Conservation (phyloP, 345 rosid species). For the Aethionema arabicum region DNA sequence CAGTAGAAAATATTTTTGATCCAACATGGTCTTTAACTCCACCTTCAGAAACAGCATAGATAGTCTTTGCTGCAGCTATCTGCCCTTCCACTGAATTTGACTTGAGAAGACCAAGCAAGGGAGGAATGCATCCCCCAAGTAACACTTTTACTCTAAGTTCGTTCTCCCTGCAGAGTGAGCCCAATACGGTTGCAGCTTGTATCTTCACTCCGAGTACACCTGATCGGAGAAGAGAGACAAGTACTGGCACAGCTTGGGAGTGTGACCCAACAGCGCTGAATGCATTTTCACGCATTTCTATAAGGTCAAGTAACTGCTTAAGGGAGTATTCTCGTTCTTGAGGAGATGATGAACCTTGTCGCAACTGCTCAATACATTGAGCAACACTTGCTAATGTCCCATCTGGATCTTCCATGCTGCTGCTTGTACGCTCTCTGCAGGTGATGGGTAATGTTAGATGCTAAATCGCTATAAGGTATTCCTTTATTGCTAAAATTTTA, state of each 20-base stretch:
- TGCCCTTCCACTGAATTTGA: constrained; percentile 96
- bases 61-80: constrained; percentile 94
- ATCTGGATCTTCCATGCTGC: constrained; percentile 99
- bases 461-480: constrained; percentile 2
- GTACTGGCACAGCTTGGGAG: constrained; percentile 99
- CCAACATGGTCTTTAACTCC: constrained; percentile 98
- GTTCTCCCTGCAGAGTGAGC: constrained; percentile 98
- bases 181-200: constrained; percentile 93
- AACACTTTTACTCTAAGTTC: constrained; percentile 95
- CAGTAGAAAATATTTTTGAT: constrained; percentile 97
- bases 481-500: constrained; percentile 5
- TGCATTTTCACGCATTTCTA: constrained; percentile 90
- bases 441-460: constrained; percentile 35
- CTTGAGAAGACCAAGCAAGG: constrained; percentile 96
- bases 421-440: constrained; percentile 81
- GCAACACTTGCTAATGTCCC: constrained; percentile 99
- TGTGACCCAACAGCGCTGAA: constrained; percentile 99
- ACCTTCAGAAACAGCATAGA: constrained; percentile 95
- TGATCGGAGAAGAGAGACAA: constrained; percentile 98
- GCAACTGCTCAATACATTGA: constrained; percentile 96
- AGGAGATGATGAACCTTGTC: constrained; percentile 79
- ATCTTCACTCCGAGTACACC: constrained; percentile 92
- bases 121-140: constrained; percentile 99
- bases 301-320: constrained; percentile 91
- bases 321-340: constrained; percentile 89